Evolutionary conservation across 2,329 filamentous ascomycete genomes (phyloP).

Genomic region (Pestalotiopsis sp.): DNA sequence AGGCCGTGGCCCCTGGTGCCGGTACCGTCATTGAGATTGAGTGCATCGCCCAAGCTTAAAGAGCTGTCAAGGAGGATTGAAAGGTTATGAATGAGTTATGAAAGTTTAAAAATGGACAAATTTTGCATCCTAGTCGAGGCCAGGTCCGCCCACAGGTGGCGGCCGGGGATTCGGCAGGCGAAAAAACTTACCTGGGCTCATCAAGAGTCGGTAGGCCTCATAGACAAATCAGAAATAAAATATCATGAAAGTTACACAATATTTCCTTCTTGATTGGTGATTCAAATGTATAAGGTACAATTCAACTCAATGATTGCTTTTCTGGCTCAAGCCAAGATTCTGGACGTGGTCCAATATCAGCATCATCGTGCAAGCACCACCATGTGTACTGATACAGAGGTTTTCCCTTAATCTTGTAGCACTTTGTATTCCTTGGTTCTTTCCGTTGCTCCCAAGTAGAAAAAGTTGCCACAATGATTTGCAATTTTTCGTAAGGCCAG

Average conservation of each 20-base stretch:
- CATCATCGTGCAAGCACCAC: too few relatives aligned
- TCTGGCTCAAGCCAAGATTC: neutral
- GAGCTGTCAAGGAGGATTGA: too few relatives aligned
- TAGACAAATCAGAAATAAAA: neutral
- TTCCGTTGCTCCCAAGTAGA: too few relatives aligned
- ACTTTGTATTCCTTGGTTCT: too few relatives aligned
- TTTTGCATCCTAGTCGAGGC: neutral
- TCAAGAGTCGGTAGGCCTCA: neutral
- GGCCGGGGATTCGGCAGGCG: neutral
- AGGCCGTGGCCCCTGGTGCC: constrained; percentile 38
- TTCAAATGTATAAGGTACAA: neutral
- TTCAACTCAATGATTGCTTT: neutral
- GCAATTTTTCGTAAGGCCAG: too few relatives aligned
- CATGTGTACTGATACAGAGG: too few relatives aligned
- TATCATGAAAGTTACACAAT: neutral
- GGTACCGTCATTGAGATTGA: constrained; percentile 46
- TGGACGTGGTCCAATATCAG: too few relatives aligned
- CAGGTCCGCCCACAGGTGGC: neutral
- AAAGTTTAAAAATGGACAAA: neutral
- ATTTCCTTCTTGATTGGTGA: neutral
- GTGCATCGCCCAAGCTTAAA: constrained; percentile 34
- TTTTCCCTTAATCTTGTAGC: too few relatives aligned
- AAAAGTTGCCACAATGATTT: too few relatives aligned
- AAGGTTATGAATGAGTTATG: neutral
- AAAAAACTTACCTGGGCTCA: neutral